Evolutionary conservation across 2,329 filamentous ascomycete species (phyloP), one percentile per base, ranked within the genome.

Genomic region (Monosporascus sp.): DNA sequence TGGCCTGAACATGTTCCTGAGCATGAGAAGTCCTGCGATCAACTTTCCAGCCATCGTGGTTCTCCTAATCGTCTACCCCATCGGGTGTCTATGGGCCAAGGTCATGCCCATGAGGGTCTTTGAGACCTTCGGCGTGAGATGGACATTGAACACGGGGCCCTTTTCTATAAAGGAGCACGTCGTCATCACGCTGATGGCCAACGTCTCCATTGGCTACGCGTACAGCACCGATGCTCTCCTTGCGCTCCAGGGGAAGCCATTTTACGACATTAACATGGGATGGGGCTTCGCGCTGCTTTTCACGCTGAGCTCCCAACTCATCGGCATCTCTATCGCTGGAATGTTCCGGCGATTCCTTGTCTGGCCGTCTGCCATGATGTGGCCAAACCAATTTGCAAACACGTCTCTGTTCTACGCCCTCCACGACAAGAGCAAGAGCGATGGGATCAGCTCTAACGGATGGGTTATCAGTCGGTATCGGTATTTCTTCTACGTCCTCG

Each of bases 311-410:
- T 78, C 75, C 1, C 78, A 80, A 58, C 61, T 78, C n/a, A 74
- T 80, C 51, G 79, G 80, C 1, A 79, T 80, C 44, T 75, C 76
- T 2, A 64, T 81, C 27, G 78, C 79, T 1, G 78, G 78, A 3
- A 67, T 80, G 54, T 73, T 72, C 37, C 68, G 75, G 14, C 69
- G 73, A n/a, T 80, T 75, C 60, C 69, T 81, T 9, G 63, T 75
- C n/a, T 69, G 63, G 54, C 78, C 75, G 8, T 71, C 78, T 3
- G 70, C 75, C 1, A 79, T 80, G 77, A 70, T 79, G 43, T 80
- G 77, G 76, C 77, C 77, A 0, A 69, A 65, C 46, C 73, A 76
- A 17, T 70, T 77, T 52, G 75, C 72, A 3, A 79, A 74, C 55
- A 75, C 74, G 0, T 72, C 74, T 0, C 68, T 82, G 7, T 74